phyloP scores from a whole-genome alignment of 139 green algal genomes.

The Pleodorina starrii region DNA sequence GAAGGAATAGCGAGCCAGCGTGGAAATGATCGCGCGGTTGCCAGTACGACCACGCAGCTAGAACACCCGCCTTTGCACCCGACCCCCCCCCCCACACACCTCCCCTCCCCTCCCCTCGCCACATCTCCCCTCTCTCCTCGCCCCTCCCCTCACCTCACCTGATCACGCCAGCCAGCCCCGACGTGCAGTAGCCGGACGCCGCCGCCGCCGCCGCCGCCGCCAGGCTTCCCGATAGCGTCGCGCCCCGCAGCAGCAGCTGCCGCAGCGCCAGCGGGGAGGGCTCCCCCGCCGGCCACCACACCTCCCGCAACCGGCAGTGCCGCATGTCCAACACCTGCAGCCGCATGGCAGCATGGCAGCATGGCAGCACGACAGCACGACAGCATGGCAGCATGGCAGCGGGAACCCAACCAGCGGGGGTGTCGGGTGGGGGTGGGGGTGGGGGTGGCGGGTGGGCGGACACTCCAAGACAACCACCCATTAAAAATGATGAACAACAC shows the following conservation, averaged over 20 bases:
- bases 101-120: too few relatives aligned
- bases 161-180: background rate
- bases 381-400: background rate
- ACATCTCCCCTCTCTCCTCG: too few relatives aligned
- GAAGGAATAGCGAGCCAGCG: too few relatives aligned
- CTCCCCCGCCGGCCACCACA: slow-evolving; percentile 26
- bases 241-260: slow-evolving; percentile 29
- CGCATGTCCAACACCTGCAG: slow-evolving; percentile 31
- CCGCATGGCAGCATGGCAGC: background rate
- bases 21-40: too few relatives aligned
- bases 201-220: background rate
- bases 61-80: too few relatives aligned
- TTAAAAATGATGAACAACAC: too few relatives aligned
- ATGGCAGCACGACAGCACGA: background rate
- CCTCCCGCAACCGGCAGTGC: slow-evolving; percentile 14
- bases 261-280: background rate
- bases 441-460: too few relatives aligned
- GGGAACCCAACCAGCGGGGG: too few relatives aligned
- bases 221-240: background rate
- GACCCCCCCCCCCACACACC: too few relatives aligned
- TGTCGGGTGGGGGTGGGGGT: too few relatives aligned
- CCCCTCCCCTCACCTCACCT: background rate
- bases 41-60: too few relatives aligned
- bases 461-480: too few relatives aligned
- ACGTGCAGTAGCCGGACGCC: background rate